Base-by-base conservation (phyloP, 768 basidiomycete genomes). In the Tylopilus sp. region DNA sequence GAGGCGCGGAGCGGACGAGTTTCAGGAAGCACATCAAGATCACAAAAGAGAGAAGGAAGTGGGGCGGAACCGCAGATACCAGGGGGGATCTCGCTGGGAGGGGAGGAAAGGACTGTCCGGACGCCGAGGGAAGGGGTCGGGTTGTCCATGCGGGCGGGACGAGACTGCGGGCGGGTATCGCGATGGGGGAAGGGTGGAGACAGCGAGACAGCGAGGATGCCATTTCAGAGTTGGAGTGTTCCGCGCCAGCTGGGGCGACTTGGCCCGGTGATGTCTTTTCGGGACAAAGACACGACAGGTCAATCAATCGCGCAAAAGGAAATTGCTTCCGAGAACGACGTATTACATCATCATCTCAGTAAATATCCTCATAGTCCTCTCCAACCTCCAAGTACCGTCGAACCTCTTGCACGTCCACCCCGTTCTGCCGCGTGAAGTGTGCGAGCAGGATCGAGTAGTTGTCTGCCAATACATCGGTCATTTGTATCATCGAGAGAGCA, bases 351-450 rank as follows among this genome's bases (percentile, higher is more conserved):
- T 21, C 30, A 41, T 34, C 34, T 71, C 62, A 76, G 45, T 63
- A 85, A 22, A 90, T 78, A 63, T 91, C 89, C 63, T 92, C 89
- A 58, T 89, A 90, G 50, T 87, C 85, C 25, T 87, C 86, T 46
- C 77, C 78, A 48, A 92, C 74, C 2, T 78, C 84, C 43, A 91
- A 71, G 66, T 81, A 84, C 61, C 76, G 77, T 46, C 87, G 79
- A 57, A 92, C 74, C 48, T 90, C 89, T 49, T 78, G 78, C 0
- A 73, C 66, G 31, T 83, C 79, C 14, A 84, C 74, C 4, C 78
- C 75, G 36, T 74, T 81, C 61, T 87, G 82, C 37, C 86, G 75
- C 29, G 79, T 83, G 63, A 89, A 87, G 63, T 90, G 65, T 30
- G 79, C 77, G 45, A 89, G 68, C 29, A 89, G 72, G 44, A 84